These are phyloP conservation scores for Podila epicladia DNA, from an alignment of 192 early-diverging fungal genomes.

Conservation along the genomic window DNA sequence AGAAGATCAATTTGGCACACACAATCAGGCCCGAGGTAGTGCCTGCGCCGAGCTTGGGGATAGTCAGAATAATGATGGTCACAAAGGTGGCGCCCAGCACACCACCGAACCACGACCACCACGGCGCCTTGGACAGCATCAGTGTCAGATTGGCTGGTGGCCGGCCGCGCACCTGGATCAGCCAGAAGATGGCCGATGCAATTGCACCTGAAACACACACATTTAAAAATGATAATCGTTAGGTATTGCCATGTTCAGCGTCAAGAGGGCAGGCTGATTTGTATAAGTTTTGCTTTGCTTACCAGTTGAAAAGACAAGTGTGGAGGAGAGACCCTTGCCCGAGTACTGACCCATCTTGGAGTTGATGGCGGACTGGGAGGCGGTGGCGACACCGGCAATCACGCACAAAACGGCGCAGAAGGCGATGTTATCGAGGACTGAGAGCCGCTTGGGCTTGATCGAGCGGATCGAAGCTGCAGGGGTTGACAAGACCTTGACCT, in stretches of 20 bases:
- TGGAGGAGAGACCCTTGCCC: conserved; percentile 3
- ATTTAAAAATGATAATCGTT: background rate
- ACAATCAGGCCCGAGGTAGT: conserved; percentile 55
- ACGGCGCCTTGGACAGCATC: conserved; percentile 29
- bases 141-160: conserved; percentile 4
- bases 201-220: background rate
- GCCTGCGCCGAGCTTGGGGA: conserved; percentile 52
- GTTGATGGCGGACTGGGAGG: conserved; percentile 1
- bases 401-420: background rate
- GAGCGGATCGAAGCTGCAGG: conserved; percentile 1
- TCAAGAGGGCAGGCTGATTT: background rate
- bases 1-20: conserved; percentile 54
- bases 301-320: conserved; percentile 3
- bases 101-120: conserved; percentile 57
- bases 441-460: background rate
- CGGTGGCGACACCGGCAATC: conserved; percentile 1
- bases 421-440: background rate
- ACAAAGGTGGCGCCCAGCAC: conserved; percentile 58
- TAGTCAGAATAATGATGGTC: conserved; percentile 51
- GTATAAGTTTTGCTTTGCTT: background rate
- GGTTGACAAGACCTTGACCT: conserved; percentile 3
- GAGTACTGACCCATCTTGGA: background rate
- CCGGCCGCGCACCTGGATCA: background rate
- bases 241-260: no score
- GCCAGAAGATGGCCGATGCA: background rate